phyloP scores from a whole-genome alignment of 129 eudicot genomes.

The Logfia minima region DNA sequence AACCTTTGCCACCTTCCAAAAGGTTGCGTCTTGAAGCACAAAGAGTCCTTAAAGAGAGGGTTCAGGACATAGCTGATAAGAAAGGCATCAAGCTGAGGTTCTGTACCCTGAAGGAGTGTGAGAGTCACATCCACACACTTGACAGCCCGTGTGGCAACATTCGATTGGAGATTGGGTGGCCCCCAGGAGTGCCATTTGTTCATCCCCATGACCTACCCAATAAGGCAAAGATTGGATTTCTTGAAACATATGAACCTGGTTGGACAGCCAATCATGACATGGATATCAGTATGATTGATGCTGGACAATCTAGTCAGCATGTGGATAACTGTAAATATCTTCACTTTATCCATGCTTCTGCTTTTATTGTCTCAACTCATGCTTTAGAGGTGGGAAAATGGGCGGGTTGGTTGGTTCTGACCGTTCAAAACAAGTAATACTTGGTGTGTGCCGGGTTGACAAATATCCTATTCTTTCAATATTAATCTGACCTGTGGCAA shows the following conservation, averaged over 20 bases:
- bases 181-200: conserved; percentile 76
- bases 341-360: background rate
- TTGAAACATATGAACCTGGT: conserved; percentile 97
- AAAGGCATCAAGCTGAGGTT: conserved; percentile 93
- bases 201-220: conserved; percentile 99
- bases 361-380: background rate
- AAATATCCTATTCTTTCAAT: background rate
- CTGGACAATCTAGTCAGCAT: conserved; percentile 65
- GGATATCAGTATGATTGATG: conserved; percentile 67
- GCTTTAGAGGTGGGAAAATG: background rate
- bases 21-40: conserved; percentile 83
- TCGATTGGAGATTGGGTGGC: conserved; percentile 48
- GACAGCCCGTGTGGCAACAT: conserved; percentile 73
- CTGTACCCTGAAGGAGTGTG: conserved; percentile 90
- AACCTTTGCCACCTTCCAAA: conserved; percentile 94
- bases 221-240: conserved; percentile 95
- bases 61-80: conserved; percentile 93
- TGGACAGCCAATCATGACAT: conserved; percentile 91
- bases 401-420: background rate
- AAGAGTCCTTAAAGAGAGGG: conserved; percentile 79
- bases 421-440: background rate
- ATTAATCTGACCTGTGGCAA: background rate
- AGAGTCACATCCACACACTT: conserved; percentile 72
- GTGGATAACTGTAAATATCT: conserved; percentile 41
- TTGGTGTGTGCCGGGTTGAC: background rate